A percentile compares a stretch with the other conserved stretches of the same genome.
phyloP scores from a whole-genome alignment of 768 basidiomycete genomes.

The Serpula lacrymans region DNA sequence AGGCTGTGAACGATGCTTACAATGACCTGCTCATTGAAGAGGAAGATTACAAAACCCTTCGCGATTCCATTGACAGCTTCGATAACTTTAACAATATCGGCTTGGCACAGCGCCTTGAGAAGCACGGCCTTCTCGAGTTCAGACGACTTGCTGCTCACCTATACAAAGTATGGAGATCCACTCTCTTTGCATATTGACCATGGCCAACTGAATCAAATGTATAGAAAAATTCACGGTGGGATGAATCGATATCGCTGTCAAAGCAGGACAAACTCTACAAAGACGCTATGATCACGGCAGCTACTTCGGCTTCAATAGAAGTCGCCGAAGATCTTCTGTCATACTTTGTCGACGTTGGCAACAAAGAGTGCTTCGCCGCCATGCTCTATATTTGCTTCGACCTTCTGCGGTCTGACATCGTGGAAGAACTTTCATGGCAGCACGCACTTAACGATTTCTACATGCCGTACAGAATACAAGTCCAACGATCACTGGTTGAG shows the following conservation, averaged over 20 bases:
- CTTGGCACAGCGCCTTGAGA: conserved; percentile 82
- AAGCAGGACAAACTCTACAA: conserved; percentile 98
- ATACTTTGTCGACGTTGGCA: conserved; percentile 98
- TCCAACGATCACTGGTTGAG: conserved; percentile 73
- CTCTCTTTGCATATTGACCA: not conserved
- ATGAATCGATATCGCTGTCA: conserved; percentile 91
- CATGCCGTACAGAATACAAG: conserved; percentile 94
- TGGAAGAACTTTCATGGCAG: conserved; percentile 95
- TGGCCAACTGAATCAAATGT: not conserved
- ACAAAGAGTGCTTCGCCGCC: conserved; percentile 96
- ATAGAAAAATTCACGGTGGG: conserved; percentile 96
- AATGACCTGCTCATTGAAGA: conserved; percentile 98
- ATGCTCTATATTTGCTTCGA: conserved; percentile 93
- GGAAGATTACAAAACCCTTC: conserved; percentile 96
- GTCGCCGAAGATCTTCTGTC: conserved; percentile 93
- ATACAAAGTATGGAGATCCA: conserved; percentile 66
- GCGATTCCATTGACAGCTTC: conserved; percentile 97
- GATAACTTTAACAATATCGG: conserved; percentile 95
- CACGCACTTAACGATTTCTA: conserved; percentile 95
- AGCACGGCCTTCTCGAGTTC: conserved; percentile 92
- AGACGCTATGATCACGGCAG: conserved; percentile 92
- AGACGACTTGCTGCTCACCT: conserved; percentile 90
- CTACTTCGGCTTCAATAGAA: conserved; percentile 77
- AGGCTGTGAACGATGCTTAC: conserved; percentile 97
- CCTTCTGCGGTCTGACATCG: conserved; percentile 86